These are phyloP conservation scores for Talaromyces sp. DNA, from an alignment of 2,329 filamentous ascomycete species.

Conservation along the genomic window DNA sequence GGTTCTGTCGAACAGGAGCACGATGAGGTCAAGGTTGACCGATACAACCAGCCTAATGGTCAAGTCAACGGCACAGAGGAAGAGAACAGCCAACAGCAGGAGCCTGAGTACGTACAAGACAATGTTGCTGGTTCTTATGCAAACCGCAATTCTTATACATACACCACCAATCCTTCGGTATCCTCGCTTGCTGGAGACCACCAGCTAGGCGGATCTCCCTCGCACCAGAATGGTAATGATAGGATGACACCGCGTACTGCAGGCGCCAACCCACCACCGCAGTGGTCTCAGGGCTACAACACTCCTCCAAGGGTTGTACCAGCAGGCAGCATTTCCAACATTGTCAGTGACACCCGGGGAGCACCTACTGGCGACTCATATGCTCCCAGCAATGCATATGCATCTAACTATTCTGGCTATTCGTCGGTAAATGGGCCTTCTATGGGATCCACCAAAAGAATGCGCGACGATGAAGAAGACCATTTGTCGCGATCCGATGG, in stretches of 20 bases:
- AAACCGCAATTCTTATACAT: constrained; percentile 72
- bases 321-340: constrained; percentile 81
- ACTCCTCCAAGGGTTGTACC: constrained; percentile 70
- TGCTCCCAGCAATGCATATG: constrained; percentile 65
- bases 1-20: constrained; percentile 60
- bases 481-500: constrained; percentile 63
- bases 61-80: constrained; percentile 59
- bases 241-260: constrained; percentile 77
- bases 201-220: constrained; percentile 76
- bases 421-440: constrained; percentile 64
- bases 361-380: constrained; percentile 61
- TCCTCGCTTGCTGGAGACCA: constrained; percentile 67
- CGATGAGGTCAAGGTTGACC: constrained; percentile 65
- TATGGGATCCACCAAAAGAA: constrained; percentile 56
- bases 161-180: constrained; percentile 64
- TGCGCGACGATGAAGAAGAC: constrained; percentile 65
- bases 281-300: constrained; percentile 73
- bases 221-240: constrained; percentile 74
- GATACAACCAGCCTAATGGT: constrained; percentile 58
- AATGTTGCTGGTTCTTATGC: constrained; percentile 68
- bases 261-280: constrained; percentile 65
- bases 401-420: constrained; percentile 58
- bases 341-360: constrained; percentile 76
- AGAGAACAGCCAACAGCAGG: constrained; percentile 67
- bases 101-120: constrained; percentile 81